Base-by-base conservation (phyloP, 73 alveolate species). In the Stentor roeselii region DNA sequence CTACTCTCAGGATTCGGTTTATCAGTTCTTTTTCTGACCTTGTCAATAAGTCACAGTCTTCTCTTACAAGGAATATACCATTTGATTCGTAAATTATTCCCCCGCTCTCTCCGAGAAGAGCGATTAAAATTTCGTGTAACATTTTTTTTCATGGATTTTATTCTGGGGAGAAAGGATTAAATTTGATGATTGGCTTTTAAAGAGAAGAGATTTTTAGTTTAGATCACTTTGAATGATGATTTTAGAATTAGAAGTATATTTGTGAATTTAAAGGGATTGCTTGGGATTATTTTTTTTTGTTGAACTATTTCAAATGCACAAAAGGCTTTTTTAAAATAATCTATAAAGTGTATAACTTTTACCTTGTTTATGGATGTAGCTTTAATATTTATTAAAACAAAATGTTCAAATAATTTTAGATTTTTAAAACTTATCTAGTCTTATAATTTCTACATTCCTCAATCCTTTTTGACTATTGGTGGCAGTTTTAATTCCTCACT, bases 41-140 rank as follows among this genome's bases (percentile, higher is more conserved):
- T 15, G 87, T 59, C 38, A 91, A 75, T 83, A 91, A 85, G 34
- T 84, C 85, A 31, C 87, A 74, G 34, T 60, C 75, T 58, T 86
- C 89, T 39, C 83, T 80, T 34, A 91, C 96, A 30, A n/a, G 31
- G 84, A 91, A 91, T 39, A 15, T 60, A 3, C 61, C 83, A 15
- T 88, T 82, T 3, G 36, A 6, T 36, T 90, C 93, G 14, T 83
- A 78, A 36, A 90, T 86, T 36, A 90, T 75, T 59, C 92, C 83
- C 0, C 96, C 96, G 0, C 91, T 88, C 42, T 88, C 90, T 37
- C 96, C 96, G 59, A 87, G 60, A 1, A 90, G 83, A 11, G 93
- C 93, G 3, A 90, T 42, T 3, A 90, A 82, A 11, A 90, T 75
- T 85, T 90, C 96, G 75, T 90, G 96, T 83, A 90, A 60, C 96